These are phyloP conservation scores for Choanephora cucurbitarum DNA, from an alignment of 371 early-diverging fungal species.

Conservation along the genomic window DNA sequence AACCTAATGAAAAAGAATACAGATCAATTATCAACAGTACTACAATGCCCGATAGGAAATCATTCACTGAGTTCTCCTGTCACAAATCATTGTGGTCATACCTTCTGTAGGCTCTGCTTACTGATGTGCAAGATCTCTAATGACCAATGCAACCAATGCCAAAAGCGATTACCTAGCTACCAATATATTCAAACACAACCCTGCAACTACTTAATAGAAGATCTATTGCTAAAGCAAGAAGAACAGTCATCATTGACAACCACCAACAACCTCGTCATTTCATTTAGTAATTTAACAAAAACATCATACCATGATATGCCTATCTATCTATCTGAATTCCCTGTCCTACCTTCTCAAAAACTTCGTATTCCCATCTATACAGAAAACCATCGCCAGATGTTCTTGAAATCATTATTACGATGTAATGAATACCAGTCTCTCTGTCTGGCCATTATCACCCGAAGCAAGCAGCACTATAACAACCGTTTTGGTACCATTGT, in stretches of 20 bases:
- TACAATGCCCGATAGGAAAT: constrained; percentile 66
- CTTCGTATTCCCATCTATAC: constrained; percentile 21
- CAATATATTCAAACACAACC: constrained; percentile 28
- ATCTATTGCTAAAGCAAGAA: not conserved
- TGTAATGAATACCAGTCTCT: constrained; percentile 11
- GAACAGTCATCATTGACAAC: not conserved
- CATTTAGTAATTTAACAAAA: constrained; percentile 4
- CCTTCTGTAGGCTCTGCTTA: constrained; percentile 65
- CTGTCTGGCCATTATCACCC: constrained; percentile 20
- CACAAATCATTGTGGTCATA: constrained; percentile 73
- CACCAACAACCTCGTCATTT: not conserved
- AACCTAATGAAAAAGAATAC: not conserved
- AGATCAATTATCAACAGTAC: constrained; percentile 7
- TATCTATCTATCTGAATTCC: constrained; percentile 10
- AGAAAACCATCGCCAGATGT: not conserved
- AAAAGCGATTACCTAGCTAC: constrained; percentile 30
- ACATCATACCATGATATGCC: constrained; percentile 10
- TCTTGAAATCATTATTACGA: constrained; percentile 8
- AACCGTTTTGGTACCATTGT: constrained; percentile 42
- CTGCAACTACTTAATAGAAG: constrained; percentile 4
- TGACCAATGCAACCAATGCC: constrained; percentile 26
- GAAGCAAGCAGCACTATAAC: constrained; percentile 20
- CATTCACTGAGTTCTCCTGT: constrained; percentile 57
- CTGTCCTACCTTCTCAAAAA: constrained; percentile 22
- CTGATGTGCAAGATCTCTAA: constrained; percentile 21